Conservation (phyloP, 345 rosid genomes). For the Theobroma cacao region DNA sequence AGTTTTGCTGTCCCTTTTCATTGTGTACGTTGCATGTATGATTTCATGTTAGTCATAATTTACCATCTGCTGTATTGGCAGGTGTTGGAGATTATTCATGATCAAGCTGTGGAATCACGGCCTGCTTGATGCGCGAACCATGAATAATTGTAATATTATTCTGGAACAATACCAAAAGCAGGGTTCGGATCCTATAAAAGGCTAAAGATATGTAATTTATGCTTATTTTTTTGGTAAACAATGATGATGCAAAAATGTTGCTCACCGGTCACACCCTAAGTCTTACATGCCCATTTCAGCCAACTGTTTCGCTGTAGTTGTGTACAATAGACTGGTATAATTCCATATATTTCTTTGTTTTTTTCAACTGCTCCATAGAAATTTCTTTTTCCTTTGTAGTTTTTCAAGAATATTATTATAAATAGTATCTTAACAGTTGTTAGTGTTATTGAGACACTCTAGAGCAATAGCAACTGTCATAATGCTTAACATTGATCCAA, state of each 20-base stretch:
- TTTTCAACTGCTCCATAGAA: background rate
- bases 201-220: slow-evolving; percentile 13
- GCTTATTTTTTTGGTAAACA: background rate
- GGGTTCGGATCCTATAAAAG: slow-evolving; percentile 30
- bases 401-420: no score
- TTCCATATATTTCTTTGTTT: background rate
- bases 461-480: no score
- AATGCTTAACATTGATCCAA: no score
- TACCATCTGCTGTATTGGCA: slow-evolving; percentile 21
- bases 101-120: slow-evolving; percentile 79
- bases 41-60: background rate
- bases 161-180: slow-evolving; percentile 47
- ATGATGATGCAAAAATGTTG: background rate
- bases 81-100: slow-evolving; percentile 86
- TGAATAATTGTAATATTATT: slow-evolving; percentile 60
- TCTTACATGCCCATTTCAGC: background rate
- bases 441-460: no score
- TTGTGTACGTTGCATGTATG: background rate
- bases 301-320: background rate
- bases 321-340: background rate
- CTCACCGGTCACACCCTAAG: background rate
- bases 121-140: slow-evolving; percentile 63
- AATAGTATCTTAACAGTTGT: no score
- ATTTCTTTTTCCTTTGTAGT: no score
- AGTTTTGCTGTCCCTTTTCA: background rate